These are phyloP conservation scores for Trebouxia sp. DNA, from an alignment of 139 green algal species.

Conservation along the genomic window DNA sequence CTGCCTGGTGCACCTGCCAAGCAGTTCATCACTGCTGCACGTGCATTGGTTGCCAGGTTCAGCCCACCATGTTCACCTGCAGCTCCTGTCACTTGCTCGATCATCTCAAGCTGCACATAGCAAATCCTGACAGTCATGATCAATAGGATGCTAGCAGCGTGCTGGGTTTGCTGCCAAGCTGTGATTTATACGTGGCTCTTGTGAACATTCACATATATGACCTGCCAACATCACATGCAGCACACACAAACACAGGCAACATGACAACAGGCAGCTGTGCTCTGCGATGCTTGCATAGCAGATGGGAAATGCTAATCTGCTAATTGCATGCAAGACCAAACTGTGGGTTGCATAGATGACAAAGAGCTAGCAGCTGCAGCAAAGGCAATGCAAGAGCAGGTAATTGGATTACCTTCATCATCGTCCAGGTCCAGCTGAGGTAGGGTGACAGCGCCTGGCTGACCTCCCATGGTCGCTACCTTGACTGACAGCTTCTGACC, in stretches of 20 bases:
- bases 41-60: conserved; percentile 68
- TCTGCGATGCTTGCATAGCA: no score
- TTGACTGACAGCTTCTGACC: conserved; percentile 55
- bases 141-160: no score
- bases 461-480: conserved; percentile 28
- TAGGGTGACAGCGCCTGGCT: not conserved
- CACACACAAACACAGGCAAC: no score
- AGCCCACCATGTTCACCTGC: conserved; percentile 63
- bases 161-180: no score
- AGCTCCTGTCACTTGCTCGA: no score
- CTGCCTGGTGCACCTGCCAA: conserved; percentile 68
- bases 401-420: conserved; percentile 44
- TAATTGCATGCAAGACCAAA: not conserved
- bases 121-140: no score
- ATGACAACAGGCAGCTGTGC: no score
- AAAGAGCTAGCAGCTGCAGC: not conserved
- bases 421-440: conserved; percentile 37
- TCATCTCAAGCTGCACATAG: no score
- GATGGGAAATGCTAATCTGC: no score
- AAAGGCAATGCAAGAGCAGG: not conserved
- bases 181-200: no score
- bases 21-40: conserved; percentile 83
- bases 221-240: no score
- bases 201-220: no score
- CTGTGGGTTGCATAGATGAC: not conserved